Percentiles rank a stretch among this genome's conserved stretches.
Evolutionary conservation across 768 basidiomycete species (phyloP).

Genomic region (Cytidiella melzeri): DNA sequence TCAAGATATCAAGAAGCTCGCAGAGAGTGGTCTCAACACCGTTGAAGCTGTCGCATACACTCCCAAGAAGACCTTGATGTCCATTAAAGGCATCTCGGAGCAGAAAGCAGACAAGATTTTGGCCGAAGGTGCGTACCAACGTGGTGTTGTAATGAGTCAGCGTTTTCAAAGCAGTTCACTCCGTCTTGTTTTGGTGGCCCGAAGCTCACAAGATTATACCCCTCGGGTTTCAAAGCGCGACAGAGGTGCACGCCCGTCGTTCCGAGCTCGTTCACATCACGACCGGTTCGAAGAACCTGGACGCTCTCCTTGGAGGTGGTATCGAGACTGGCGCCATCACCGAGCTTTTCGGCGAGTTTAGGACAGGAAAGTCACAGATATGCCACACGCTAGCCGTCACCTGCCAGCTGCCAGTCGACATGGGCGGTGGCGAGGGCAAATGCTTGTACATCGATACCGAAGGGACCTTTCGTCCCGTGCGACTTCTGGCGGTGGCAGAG

Average conservation of each 20-base stretch:
- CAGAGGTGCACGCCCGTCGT: constrained; percentile 91
- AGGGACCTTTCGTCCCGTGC: constrained; percentile 96
- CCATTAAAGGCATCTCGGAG: constrained; percentile 96
- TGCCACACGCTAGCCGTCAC: constrained; percentile 98
- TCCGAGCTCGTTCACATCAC: constrained; percentile 96
- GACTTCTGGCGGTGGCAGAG: constrained; percentile 91
- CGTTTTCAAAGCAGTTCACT: not conserved
- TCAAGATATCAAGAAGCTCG: constrained; percentile 92
- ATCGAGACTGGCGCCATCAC: constrained; percentile 99
- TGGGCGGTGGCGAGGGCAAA: constrained; percentile 99
- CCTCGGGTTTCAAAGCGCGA: constrained; percentile 96
- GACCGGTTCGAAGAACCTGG: constrained; percentile 93
- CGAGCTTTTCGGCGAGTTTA: constrained; percentile 96
- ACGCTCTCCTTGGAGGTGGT: constrained; percentile 93
- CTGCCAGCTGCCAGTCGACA: constrained; percentile 92
- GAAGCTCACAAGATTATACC: constrained; percentile 94
- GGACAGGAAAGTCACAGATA: constrained; percentile 96
- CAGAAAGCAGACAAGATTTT: constrained; percentile 97
- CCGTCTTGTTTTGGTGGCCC: constrained; percentile 1
- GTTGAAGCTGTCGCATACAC: constrained; percentile 96
- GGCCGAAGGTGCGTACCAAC: constrained; percentile 59
- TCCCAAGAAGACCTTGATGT: constrained; percentile 84
- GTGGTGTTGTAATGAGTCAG: not conserved
- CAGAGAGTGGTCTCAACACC: constrained; percentile 88
- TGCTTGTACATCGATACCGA: constrained; percentile 99